These are phyloP conservation scores for Terana coerulea DNA, from an alignment of 768 basidiomycete genomes.

Conservation along the genomic window DNA sequence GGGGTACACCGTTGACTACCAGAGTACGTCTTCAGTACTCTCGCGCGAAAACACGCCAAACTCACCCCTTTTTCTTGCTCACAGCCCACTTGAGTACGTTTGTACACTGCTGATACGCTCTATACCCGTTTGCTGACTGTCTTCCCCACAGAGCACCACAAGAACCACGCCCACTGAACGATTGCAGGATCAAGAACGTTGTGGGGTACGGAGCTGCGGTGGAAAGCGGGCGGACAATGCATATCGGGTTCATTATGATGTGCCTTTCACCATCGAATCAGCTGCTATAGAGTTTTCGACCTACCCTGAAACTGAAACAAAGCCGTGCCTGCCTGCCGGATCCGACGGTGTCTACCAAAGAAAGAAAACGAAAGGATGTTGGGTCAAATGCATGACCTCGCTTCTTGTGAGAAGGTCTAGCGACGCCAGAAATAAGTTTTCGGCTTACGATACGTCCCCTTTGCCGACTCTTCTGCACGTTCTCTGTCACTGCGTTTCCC, in stretches of 20 bases:
- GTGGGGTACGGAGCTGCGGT: conserved; percentile 12
- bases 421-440: too few species aligned
- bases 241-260: conserved; percentile 8
- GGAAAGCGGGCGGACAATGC: conserved; percentile 5
- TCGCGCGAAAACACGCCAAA: conserved; percentile 6
- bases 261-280: neutral
- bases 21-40: conserved; percentile 58
- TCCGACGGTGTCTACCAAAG: too few species aligned
- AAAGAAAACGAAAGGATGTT: too few species aligned
- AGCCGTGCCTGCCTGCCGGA: too few species aligned
- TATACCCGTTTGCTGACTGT: conserved; percentile 22
- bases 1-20: conserved; percentile 87
- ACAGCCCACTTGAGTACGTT: conserved; percentile 82
- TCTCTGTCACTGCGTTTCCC: neutral
- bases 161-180: conserved; percentile 79
- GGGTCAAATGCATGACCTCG: too few species aligned
- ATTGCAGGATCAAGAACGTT: neutral
- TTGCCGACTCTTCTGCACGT: neutral
- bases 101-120: neutral
- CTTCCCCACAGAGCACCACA: conserved; percentile 69
- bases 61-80: neutral
- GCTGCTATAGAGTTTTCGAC: neutral
- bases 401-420: too few species aligned
- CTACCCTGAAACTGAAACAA: neutral
- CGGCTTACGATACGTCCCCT: conserved; percentile 1